phyloP scores from a whole-genome alignment of 139 green algal genomes.

The Eudorina sp. region DNA sequence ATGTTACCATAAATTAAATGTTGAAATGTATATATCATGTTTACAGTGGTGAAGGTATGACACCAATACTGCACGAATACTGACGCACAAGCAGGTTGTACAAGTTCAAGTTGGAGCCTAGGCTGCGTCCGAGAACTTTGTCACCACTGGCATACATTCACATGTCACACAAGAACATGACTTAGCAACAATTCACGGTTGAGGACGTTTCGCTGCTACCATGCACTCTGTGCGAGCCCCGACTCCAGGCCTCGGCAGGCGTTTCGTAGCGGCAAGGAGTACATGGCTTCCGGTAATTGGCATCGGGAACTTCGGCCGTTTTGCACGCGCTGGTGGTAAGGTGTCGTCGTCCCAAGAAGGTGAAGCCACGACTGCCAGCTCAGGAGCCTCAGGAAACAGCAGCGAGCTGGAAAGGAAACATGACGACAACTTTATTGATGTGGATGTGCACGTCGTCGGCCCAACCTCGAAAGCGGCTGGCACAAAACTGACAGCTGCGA shows the following conservation, averaged over 20 bases:
- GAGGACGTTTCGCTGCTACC: no score
- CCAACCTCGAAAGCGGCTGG: not conserved
- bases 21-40: no score
- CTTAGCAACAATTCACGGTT: no score
- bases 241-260: not conserved
- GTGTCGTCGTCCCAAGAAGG: not conserved
- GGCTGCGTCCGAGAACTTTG: no score
- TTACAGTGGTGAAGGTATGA: no score
- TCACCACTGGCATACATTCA: no score
- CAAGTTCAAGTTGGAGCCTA: no score
- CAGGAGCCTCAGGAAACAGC: not conserved
- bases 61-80: no score
- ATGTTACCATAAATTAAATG: no score
- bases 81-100: no score
- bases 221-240: no score
- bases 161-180: no score
- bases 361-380: not conserved
- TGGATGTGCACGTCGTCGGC: not conserved
- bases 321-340: not conserved
- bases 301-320: not conserved
- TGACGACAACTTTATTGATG: not conserved
- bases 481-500: conserved; percentile 21
- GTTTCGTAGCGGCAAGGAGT: not conserved
- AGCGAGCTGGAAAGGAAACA: not conserved
- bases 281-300: not conserved